A percentile compares a stretch with the other conserved stretches of the same genome.
Evolutionary conservation across 176 grass and related monocot genomes (phyloP).

Genomic region (Cenchrus fungigraminus): DNA sequence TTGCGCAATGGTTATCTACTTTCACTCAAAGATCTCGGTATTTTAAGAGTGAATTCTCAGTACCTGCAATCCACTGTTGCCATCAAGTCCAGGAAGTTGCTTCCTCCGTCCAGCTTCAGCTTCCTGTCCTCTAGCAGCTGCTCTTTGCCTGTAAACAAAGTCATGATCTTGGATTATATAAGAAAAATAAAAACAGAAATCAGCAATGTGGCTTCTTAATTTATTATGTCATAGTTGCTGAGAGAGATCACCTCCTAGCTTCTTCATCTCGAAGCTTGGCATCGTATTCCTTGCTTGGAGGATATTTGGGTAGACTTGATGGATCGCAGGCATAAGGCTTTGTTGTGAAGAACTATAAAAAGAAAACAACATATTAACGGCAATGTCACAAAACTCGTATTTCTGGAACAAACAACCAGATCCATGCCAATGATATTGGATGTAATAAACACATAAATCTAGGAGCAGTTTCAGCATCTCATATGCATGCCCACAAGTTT

Average conservation of each 20-base stretch:
- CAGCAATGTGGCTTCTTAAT: conserved; percentile 10
- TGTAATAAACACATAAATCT: conserved; percentile 9
- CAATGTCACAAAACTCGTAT: conserved; percentile 21
- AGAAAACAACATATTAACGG: conserved; percentile 33
- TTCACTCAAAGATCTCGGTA: conserved; percentile 24
- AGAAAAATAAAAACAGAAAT: conserved; percentile 1
- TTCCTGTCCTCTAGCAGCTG: conserved; percentile 81
- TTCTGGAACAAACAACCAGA: conserved; percentile 16
- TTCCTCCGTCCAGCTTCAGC: conserved; percentile 71
- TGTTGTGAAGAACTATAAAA: conserved; percentile 59
- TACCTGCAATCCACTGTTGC: conserved; percentile 79
- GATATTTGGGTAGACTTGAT: conserved; percentile 94
- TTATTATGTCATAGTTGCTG: not conserved
- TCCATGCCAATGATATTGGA: conserved; percentile 1
- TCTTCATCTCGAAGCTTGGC: conserved; percentile 96
- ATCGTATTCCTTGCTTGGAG: conserved; percentile 98
- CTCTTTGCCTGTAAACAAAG: conserved; percentile 69
- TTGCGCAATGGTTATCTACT: conserved; percentile 3
- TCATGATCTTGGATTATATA: not conserved
- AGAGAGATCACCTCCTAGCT: conserved; percentile 70
- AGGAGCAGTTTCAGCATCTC: conserved; percentile 26
- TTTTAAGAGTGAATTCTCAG: conserved; percentile 29
- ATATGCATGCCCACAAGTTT: conserved; percentile 5
- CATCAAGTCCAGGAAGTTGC: conserved; percentile 67
- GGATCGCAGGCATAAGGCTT: conserved; percentile 95